Evolutionary conservation across 257 asterid species (phyloP), one percentile per base, ranked within the genome.

Genomic region (Oldenlandia corymbosa): DNA sequence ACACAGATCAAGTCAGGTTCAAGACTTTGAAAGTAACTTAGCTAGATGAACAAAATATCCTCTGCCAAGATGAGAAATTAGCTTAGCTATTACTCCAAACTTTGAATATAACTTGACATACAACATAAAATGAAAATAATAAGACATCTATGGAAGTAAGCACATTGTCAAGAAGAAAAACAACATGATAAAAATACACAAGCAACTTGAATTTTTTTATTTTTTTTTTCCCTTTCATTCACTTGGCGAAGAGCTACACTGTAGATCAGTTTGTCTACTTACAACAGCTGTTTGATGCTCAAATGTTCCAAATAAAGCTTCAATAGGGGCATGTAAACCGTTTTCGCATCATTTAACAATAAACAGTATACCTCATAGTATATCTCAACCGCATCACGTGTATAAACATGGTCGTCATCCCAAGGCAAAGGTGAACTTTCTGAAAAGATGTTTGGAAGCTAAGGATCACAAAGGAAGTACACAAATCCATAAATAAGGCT

Each of bases 391-490:
- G 94, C 84, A 77, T 80, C 92, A 66, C 95, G 94, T 42, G 86
- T 79, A 79, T 93, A 93, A 20, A 82, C 83, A 62, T 84, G 81
- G 58, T 79, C 68, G 23, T 76, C 71, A 73, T 87, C 99, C 97
- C 99, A 93, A 20, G 92, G 73, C 83, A 93, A 69, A 73, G 95
- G 86, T 68, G 84, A 77, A 67, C 76, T 68, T 45, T 93, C 95
- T 70, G 94, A 80, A 82, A 90, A 90, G 94, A 90, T 87, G 97
- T 86, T 55, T 34, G 64, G 68, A 79, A 74, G 88, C 84, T 88
- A 86, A 86, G 91, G 92, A 81, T 45, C 64, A 66, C 67, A 52
- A 58, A 13, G 49, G 27, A 48, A 18, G 11, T 41, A 48, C 71
- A 75, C 12, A 36, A 70, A 30, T 71, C 65, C 45, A 67, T 31